Base-by-base conservation (phyloP, 768 basidiomycete species). In the Podaxis sp. region DNA sequence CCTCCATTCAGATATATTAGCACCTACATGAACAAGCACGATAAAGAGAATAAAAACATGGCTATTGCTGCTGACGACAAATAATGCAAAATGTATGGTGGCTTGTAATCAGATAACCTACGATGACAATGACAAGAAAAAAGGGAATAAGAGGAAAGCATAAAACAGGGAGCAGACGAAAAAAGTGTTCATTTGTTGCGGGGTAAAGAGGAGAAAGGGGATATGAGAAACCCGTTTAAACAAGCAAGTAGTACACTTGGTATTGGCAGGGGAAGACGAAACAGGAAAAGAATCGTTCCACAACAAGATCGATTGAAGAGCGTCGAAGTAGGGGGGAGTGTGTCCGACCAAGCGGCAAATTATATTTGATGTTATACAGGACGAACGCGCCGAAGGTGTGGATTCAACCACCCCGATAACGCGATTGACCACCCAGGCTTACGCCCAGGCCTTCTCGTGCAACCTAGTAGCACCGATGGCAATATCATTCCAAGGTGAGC, bases 381-480 rank as follows among this genome's bases (percentile, higher is more conserved):
- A 55, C 11, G 19, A 22, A 26, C 19, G 60, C 9, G 17, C 48
- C 22, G 36, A 51, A 46, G 26, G 61, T 11, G 6, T 56, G 36
- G 28, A 38, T 8, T 3, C 2, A 36, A 26, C 9, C 24, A 17
- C 8, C 15, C 44, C 57, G 42, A 63, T 51, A 44, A 36, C 62
- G 46, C 42, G 15, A 48, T 33, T 17, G 9, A 19, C 19, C 57
- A 26, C 26, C 13, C 52, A 55, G 55, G 55, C 68, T 81, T 71
- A 86, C 64, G 79, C 82, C 82, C 84, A 86, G n/a, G 83, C 79
- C 72, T 85, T 85, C 66, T 89, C 87, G 65, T 83, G 72, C 49
- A 87, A 76, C 64, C 86, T 61, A 26, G 75, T 30, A 22, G 57
- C 73, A 42, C 81, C 82, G 30, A 84, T 74, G 8, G 79, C 72